Conservation (phyloP, 139 green algal genomes). For the Micractinium sp. region DNA sequence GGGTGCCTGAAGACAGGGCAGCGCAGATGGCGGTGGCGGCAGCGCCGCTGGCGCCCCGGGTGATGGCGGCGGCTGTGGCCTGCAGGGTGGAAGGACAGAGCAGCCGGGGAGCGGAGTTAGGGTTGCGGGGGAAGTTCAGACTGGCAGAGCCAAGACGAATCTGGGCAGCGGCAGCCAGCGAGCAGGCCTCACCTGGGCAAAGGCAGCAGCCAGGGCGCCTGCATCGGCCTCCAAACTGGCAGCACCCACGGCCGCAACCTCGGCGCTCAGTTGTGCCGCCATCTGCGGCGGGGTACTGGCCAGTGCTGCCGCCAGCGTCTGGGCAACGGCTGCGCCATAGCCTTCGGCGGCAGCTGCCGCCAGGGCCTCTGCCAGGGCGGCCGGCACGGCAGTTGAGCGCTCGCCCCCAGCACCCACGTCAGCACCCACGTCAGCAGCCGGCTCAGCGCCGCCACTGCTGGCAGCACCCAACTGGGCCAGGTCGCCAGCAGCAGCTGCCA, state of each 20-base stretch:
- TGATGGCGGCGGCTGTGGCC: constrained; percentile 12
- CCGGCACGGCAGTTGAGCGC: not conserved
- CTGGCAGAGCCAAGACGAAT: too few species aligned
- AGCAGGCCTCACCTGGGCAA: not conserved
- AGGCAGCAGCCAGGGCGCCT: not conserved
- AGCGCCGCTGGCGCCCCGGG: not conserved
- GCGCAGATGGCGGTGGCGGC: not conserved
- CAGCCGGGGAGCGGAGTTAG: not conserved
- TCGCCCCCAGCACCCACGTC: not conserved
- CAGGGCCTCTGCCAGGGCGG: constrained; percentile 1
- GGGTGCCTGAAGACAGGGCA: not conserved
- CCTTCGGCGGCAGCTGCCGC: not conserved
- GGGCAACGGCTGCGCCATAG: not conserved
- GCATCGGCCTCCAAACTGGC: not conserved
- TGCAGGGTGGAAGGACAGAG: not conserved
- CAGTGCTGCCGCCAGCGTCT: not conserved
- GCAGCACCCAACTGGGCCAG: not conserved
- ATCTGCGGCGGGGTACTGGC: not conserved
- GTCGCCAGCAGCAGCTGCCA: constrained; percentile 2
- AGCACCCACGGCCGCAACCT: not conserved
- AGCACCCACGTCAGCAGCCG: not conserved
- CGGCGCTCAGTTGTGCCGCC: not conserved
- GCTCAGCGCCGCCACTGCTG: too few species aligned
- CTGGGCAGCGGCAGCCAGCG: not conserved
- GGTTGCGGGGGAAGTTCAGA: too few species aligned